Percentiles rank a stretch among this genome's conserved stretches.
Conservation (phyloP, 106 monocot genomes). For the Dendrobium huoshanense region DNA sequence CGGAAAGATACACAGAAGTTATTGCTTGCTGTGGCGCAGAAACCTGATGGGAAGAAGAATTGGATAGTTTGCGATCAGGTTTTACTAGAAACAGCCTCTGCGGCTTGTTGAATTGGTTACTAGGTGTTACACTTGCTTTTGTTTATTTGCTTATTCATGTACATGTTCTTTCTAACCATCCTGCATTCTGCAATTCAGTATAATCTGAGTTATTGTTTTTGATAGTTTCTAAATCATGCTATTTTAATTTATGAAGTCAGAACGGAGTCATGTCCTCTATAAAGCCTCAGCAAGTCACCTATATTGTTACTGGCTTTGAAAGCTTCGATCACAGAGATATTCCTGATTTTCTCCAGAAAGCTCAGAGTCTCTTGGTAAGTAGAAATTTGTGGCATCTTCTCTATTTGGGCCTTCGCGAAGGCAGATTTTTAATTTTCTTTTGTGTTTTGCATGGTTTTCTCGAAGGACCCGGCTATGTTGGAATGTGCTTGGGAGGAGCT, state of each 20-base stretch:
- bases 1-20: slow-evolving; percentile 80
- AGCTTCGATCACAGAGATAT: slow-evolving; percentile 55
- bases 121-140: slow-evolving; percentile 24
- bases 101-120: slow-evolving; percentile 38
- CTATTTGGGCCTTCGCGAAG: neutral
- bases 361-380: slow-evolving; percentile 69
- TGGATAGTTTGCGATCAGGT: slow-evolving; percentile 99
- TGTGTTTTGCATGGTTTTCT: slow-evolving; percentile 1
- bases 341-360: slow-evolving; percentile 62
- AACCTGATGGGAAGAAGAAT: slow-evolving; percentile 98
- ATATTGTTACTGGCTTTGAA: slow-evolving; percentile 75
- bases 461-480: slow-evolving; percentile 79
- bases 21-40: slow-evolving; percentile 77
- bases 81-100: slow-evolving; percentile 33
- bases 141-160: neutral
- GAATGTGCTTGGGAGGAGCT: slow-evolving; percentile 94
- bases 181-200: neutral
- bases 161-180: neutral
- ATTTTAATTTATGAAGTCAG: slow-evolving; percentile 33
- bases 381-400: neutral
- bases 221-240: neutral
- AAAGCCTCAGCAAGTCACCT: slow-evolving; percentile 89
- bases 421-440: neutral
- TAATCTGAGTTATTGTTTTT: neutral
- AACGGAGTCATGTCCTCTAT: slow-evolving; percentile 81